Evolutionary conservation across 1,284 basidiomycete genomes (phyloP), one percentile per base, ranked within the genome.

Genomic region (Austroboletus niveus): DNA sequence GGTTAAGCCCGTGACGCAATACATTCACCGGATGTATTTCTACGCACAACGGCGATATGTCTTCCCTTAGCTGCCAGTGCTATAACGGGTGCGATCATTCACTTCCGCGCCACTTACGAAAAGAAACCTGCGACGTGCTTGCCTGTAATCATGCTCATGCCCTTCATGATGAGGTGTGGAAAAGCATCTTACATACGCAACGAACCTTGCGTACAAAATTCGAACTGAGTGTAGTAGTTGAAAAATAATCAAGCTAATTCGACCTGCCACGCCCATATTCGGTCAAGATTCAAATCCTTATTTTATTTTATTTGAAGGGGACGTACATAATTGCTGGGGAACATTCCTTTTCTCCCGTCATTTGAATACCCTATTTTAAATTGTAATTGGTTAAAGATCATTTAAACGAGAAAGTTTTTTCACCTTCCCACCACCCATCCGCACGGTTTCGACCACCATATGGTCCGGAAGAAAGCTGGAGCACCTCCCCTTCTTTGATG

Each of bases 351-450:
- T 66, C 69, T 76, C 48, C 87, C 85, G 48, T 69, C 67, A 45
- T 73, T 68, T 60, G 82, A 78, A 55, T 82, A 73, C 48, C 87
- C 87, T 89, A 39, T 32, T 5, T 32, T 64, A 49, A 57, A 60
- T 61, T 55, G n/a, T 59, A 51, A 58, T 61, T 54, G 31, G 57
- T 63, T 53, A 65, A 65, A 55, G 50, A 51, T 49, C 46, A 20
- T 49, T 57, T 40, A 61, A 56, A 63, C 50, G 47, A 50, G 30
- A 15, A 34, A 35, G 15, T 41, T 49, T 55, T 36, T 46, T 49
- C 51, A 86, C 88, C 88, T 82, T 91, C 87, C 85, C 86, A 91
- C 89, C 89, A 91, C 24, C 86, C 88, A 50, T 87, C 82, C 32
- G 78, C 85, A 62, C 84, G 86, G 60, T 81, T 73, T 62, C 79